Base-by-base conservation (phyloP, 1,284 basidiomycete species). In the Prillingera fragicola region DNA sequence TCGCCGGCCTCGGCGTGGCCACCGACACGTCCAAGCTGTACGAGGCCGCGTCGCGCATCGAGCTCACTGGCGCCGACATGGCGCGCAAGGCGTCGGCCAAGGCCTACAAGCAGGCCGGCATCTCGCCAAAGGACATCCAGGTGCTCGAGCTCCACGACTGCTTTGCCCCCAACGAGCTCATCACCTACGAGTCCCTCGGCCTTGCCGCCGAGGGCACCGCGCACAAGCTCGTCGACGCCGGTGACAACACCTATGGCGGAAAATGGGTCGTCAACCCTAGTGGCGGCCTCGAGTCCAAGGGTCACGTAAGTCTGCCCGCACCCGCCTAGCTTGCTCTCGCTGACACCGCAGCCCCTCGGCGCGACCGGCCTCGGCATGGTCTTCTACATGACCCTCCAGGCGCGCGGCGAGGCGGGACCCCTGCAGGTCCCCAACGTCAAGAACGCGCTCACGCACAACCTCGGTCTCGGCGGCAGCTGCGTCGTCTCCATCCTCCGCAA, bases 61-160 rank as follows among this genome's bases (percentile, higher is more conserved):
- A 48, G 50, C 50, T 52, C 24, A 34, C 46, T 3, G 50, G 50
- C 13, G 34, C 43, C 31, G 50, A 48, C 43, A 52, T 52, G 50
- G 43, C 46, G 8, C 43, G 46, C 43, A 37, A 31, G 10, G 50
- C 50, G 5, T 25, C 43, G n/a, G 21, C 15, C 8, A 42, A 40
- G 40, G 50, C 46, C 13, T 52, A 52, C 50, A 41, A 43, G 34
- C 37, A 36, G 32, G 50, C 50, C 7, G 42, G 46, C 13, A 29
- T 52, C 26, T 29, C 24, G 3, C 42, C 50, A 24, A 24, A 43
- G 18, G 50, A 52, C 38, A 32, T 52, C 29, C 50, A 52, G 50
- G 50, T 52, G 18, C 39, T 52, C 29, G 50, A 52, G 50, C 47
- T 48, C n/a, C 50, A 52, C 46, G 50, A 52, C 46, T 52, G 50